Percentiles rank a stretch among this genome's conserved stretches.
These are phyloP conservation scores for Penicillium sp. DNA, from an alignment of 2,329 filamentous ascomycete genomes.

Conservation along the genomic window DNA sequence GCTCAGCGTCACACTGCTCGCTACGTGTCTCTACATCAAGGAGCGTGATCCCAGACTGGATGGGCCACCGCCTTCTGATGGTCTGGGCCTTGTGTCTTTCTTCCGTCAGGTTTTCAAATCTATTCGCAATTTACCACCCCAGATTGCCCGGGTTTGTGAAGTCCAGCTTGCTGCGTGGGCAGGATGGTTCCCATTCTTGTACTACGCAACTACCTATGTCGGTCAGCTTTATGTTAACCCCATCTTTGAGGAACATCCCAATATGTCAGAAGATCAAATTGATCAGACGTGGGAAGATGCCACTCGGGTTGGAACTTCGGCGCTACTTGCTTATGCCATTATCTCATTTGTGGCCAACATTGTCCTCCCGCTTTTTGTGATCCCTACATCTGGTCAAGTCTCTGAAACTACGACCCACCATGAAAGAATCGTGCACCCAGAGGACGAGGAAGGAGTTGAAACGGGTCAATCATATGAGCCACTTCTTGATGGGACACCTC, in stretches of 20 bases:
- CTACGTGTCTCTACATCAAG: slow-evolving; percentile 70
- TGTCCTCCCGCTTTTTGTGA: slow-evolving; percentile 81
- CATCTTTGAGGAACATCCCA: slow-evolving; percentile 73
- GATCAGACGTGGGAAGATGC: slow-evolving; percentile 80
- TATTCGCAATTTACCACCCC: slow-evolving; percentile 75
- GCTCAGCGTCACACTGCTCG: slow-evolving; percentile 68
- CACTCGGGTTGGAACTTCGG: slow-evolving; percentile 85
- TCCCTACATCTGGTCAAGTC: slow-evolving; percentile 67
- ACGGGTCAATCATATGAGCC: slow-evolving; percentile 38
- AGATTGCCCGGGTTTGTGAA: slow-evolving; percentile 79
- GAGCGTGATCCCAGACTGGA: slow-evolving; percentile 82
- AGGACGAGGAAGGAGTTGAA: slow-evolving; percentile 25
- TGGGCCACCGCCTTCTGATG: slow-evolving; percentile 61
- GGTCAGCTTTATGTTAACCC: slow-evolving; percentile 91
- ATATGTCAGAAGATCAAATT: slow-evolving; percentile 76
- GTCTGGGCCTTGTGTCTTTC: slow-evolving; percentile 72
- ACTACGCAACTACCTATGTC: slow-evolving; percentile 93
- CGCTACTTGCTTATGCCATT: slow-evolving; percentile 83
- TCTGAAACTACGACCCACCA: slow-evolving; percentile 10
- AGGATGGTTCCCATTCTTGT: slow-evolving; percentile 93
- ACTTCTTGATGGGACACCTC: slow-evolving; percentile 28
- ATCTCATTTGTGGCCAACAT: slow-evolving; percentile 82
- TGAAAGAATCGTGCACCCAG: slow-evolving; percentile 9
- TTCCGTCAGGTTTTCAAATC: slow-evolving; percentile 78
- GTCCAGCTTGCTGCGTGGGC: slow-evolving; percentile 90